Evolutionary conservation across 108 stramenopile species (phyloP).

Genomic region (Skeletonema grethae): DNA sequence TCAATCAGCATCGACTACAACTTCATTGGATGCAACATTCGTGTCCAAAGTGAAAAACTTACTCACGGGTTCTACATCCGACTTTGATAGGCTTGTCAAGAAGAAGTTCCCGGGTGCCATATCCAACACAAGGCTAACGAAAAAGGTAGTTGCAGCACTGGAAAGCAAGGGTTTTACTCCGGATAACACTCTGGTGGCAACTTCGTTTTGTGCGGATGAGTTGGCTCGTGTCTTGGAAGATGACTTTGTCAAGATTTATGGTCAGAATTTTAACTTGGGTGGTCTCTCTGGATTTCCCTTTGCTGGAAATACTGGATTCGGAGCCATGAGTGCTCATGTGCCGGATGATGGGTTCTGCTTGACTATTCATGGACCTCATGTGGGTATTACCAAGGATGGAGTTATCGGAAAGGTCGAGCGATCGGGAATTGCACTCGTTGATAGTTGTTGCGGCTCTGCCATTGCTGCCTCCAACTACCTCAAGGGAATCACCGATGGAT

Average conservation of each 20-base stretch:
- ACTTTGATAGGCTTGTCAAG: slow-evolving; percentile 21
- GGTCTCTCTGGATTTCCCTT: slow-evolving; percentile 68
- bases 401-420: slow-evolving; percentile 72
- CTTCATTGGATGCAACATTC: not conserved
- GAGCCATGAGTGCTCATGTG: slow-evolving; percentile 75
- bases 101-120: slow-evolving; percentile 25
- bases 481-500: slow-evolving; percentile 15
- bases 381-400: slow-evolving; percentile 59
- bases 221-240: slow-evolving; percentile 62
- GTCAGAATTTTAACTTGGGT: slow-evolving; percentile 51
- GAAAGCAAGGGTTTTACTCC: slow-evolving; percentile 19
- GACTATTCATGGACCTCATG: slow-evolving; percentile 74
- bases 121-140: slow-evolving; percentile 13
- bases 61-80: not conserved
- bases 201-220: slow-evolving; percentile 65
- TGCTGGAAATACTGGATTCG: slow-evolving; percentile 59
- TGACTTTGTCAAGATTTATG: slow-evolving; percentile 42
- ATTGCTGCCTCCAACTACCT: slow-evolving; percentile 61
- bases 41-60: not conserved
- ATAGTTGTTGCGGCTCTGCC: slow-evolving; percentile 70
- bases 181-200: slow-evolving; percentile 14
- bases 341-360: slow-evolving; percentile 64
- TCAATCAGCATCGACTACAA: not conserved
- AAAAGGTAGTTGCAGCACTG: slow-evolving; percentile 4
- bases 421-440: slow-evolving; percentile 45